Base-by-base conservation (phyloP, 345 rosid genomes). In the Moringa oleifera region DNA sequence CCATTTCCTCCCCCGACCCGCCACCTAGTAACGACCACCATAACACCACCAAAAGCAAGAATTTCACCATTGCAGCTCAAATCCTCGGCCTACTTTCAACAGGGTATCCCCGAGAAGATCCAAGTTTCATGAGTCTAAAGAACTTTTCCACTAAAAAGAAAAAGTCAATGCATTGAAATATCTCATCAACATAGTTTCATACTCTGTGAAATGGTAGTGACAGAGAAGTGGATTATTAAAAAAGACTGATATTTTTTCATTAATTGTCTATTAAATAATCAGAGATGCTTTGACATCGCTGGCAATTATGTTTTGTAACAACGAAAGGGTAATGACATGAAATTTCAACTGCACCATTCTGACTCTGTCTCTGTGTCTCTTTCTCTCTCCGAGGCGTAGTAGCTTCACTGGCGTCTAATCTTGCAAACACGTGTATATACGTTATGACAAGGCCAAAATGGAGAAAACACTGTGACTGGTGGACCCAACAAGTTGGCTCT, bases 101-200 rank as follows among this genome's bases (percentile, higher is more conserved):
- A 46, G 79, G 82, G 80, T 58, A 58, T 28, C 23, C 53, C 8
- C 59, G 37, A 33, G 62, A 72, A 70, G 77, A 67, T 80, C 87
- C 64, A 66, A 55, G 52, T 66, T 71, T 66, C 81, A 73, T 79
- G 57, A 63, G 55, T n/a, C 5, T n/a, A 33, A 24, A 49, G 37
- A 47, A 41, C 33, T 36, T 6, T 19, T 6, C 57, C 59, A 56
- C 37, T 25, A 11, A 20, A 51, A 36, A n/a, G n/a, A n/a, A 53
- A 11, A 75, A 78, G 86, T 82, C 85, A 87, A 77, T 47, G 73
- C 55, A 50, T 23, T 63, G 70, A 22, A 51, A 71, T 19, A 1
- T 18, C 53, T 45, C 37, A 11, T 41, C 23, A 5, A 15, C 12
- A 41, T 41, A 41, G 6, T 5, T 41, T 5, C 46, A 50, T 18